Percentiles rank a stretch among this genome's conserved stretches.
Conservation (phyloP, 495 filamentous ascomycete species). For the Apodospora peruviana region DNA sequence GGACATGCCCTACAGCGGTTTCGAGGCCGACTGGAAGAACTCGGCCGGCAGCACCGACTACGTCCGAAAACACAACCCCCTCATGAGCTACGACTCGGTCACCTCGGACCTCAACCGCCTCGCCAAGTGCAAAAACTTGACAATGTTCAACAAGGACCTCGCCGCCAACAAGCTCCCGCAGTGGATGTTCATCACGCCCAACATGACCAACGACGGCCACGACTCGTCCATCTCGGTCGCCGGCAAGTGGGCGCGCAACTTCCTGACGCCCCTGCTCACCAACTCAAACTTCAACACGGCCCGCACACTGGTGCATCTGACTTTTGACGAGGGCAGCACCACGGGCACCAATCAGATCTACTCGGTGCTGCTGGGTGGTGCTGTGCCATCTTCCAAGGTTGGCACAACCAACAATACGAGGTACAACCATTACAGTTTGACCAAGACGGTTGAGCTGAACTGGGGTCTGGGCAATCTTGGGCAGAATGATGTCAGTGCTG, state of each 20-base stretch:
- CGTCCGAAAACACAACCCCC: constrained; percentile 53
- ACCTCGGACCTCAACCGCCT: constrained; percentile 49
- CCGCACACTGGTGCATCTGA: constrained; percentile 62
- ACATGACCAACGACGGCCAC: constrained; percentile 65
- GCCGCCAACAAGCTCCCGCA: constrained; percentile 56
- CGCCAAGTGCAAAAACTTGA: constrained; percentile 64
- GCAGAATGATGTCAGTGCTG: constrained; percentile 18
- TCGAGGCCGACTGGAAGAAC: constrained; percentile 45
- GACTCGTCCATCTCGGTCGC: constrained; percentile 60
- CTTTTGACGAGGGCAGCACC: constrained; percentile 63
- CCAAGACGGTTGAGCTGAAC: constrained; percentile 63
- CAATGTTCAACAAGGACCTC: constrained; percentile 56
- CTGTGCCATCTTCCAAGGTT: constrained; percentile 52
- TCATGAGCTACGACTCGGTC: constrained; percentile 55
- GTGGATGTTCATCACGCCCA: constrained; percentile 71
- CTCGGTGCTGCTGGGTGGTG: constrained; percentile 59
- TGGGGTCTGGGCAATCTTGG: constrained; percentile 41
- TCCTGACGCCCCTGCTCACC: constrained; percentile 56
- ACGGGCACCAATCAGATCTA: constrained; percentile 51
- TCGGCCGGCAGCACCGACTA: constrained; percentile 37
- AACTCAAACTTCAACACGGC: constrained; percentile 59
- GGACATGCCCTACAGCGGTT: constrained; percentile 63
- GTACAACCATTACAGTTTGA: constrained; percentile 67
- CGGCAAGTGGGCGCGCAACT: constrained; percentile 52
- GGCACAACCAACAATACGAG: constrained; percentile 59